phyloP scores from a whole-genome alignment of 1,284 basidiomycete species.

The Sporisorium scitamineum region DNA sequence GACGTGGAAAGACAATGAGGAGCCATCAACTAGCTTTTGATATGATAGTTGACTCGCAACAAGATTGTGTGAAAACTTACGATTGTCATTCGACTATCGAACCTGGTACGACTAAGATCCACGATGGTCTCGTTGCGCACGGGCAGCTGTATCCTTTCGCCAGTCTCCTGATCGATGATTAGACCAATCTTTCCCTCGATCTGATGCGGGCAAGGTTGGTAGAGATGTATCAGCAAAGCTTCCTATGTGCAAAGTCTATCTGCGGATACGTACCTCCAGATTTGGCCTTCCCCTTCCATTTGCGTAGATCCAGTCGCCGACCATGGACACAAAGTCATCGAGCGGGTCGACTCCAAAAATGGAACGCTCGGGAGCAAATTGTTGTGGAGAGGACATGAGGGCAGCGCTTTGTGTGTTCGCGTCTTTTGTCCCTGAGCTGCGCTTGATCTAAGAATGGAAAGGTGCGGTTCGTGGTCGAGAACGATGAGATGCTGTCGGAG shows the following conservation, averaged over 20 bases:
- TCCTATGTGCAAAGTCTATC: not conserved
- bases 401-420: not conserved
- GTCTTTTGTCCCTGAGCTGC: too few species aligned
- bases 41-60: not conserved
- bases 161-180: conserved; percentile 76
- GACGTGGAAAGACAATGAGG: too few species aligned
- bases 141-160: conserved; percentile 76
- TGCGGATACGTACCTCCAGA: conserved; percentile 71
- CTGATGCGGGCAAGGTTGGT: conserved; percentile 69
- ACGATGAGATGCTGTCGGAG: not conserved
- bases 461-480: not conserved
- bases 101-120: conserved; percentile 71
- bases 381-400: conserved; percentile 31
- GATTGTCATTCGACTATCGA: conserved; percentile 90
- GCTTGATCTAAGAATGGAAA: too few species aligned
- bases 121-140: conserved; percentile 83
- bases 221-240: not conserved
- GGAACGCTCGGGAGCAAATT: conserved; percentile 77
- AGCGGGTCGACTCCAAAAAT: conserved; percentile 92
- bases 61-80: conserved; percentile 73
- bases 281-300: conserved; percentile 69
- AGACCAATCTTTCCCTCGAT: conserved; percentile 94
- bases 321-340: conserved; percentile 90
- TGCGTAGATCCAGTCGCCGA: conserved; percentile 85
- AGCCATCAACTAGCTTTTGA: not conserved